Base-by-base conservation (phyloP, 352 stramenopile genomes). In the Phytophthora foliorum region DNA sequence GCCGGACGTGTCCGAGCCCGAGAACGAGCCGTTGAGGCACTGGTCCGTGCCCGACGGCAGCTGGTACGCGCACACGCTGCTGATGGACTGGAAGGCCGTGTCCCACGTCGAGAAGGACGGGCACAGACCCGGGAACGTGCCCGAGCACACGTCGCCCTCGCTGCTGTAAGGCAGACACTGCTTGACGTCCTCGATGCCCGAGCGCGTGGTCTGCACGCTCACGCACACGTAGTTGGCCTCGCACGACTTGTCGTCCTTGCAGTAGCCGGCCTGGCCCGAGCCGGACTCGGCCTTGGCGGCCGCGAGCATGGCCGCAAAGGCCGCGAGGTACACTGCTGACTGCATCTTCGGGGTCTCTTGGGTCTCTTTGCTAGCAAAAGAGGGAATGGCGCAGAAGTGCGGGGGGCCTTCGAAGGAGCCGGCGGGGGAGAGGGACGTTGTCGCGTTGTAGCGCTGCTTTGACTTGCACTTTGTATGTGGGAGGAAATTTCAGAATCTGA, bases 51-150 rank as follows among this genome's bases (percentile, higher is more conserved):
- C 56, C 25, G 79, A 81, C 27, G 86, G 86, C 56, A 85, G 57
- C 58, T 86, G 81, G 69, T 90, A 92, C 9, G 86, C 74, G 73
- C 86, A 94, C 25, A 94, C 81, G 58, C 72, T 84, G 57, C 74
- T 45, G 75, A 94, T 94, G 46, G 81, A 75, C 66, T 90, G 77
- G 69, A 78, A 86, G 45, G 67, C 67, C 49, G 72, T 81, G 36
- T 81, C 68, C 86, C 86, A 94, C 50, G 82, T 91, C 22, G 83
- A 91, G 68, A 94, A 94, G 44, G 70, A 90, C 17, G 86, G 86
- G 72, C 86, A 94, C 45, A 90, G 74, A 4, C 86, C 86, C 2
- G 84, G 76, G 25, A 55, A 73, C 17, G 62, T 74, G 56, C 84
- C 84, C 19, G 84, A 82, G 79, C 86, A 94, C 60, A 92, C 75